Base-by-base conservation (phyloP, 1,284 basidiomycete genomes). In the Termitomyces sp. region DNA sequence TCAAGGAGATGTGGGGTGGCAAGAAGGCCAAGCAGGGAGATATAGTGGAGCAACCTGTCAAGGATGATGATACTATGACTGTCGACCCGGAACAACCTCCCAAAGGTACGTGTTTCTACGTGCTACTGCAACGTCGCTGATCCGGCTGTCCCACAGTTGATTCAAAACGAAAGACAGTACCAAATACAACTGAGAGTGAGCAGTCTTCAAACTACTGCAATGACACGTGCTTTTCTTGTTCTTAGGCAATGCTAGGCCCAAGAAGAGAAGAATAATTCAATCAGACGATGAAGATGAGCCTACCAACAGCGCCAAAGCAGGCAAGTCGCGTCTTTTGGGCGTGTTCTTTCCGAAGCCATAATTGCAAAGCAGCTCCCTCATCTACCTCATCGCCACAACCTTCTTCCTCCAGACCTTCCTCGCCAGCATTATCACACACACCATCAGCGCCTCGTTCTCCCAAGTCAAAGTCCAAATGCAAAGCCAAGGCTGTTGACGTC, bases 1-100 rank as follows among this genome's bases (percentile, higher is more conserved):
- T 92, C 33, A 77, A 79, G 57, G 86, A 90, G 56, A 77, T 88
- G 74, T 91, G 87, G 86, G 75, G 75, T 38, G 74, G 71, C 58
- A 83, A 81, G 67, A 79, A 73, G 64, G 73, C 71, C 61, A 62
- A 57, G 53, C 67, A 61, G 51, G 60, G 58, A 62, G 62, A 64
- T 57, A 56, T 62, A 47, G 52, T 58, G 57, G 60, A 59, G 54
- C 34, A 61, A 57, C 65, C 60, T 56, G 59, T 55, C 43, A 59
- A 63, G 50, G n/a, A 59, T 61, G 63, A 68, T 7, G 66, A 64
- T 42, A 55, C 64, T 38, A 73, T 75, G 65, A 61, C 67, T 4
- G 67, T 68, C 13, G 71, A 73, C 44, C 55, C 57, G 30, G 58
- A 61, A 21, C 59, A 55, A 31, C 57, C 61, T 13, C 36, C 58